Evolutionary conservation across 805 yeast genomes (phyloP).

Genomic region (Yarrowia sp.): DNA sequence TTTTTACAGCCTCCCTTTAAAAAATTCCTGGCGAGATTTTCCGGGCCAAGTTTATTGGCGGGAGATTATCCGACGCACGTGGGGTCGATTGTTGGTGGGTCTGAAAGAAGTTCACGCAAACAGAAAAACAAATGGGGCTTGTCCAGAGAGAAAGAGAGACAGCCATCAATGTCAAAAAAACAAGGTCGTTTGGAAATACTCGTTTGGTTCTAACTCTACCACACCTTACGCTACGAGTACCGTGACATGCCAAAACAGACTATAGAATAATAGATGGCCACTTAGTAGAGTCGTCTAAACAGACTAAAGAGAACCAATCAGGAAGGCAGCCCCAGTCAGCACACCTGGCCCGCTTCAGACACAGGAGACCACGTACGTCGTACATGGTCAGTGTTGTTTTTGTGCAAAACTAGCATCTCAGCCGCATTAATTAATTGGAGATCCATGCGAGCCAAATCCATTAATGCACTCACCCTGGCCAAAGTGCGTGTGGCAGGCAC

Average conservation of each 20-base stretch:
- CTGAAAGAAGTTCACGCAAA: neutral
- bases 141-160: no score
- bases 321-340: neutral
- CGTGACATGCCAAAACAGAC: neutral
- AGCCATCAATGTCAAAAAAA: no score
- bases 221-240: neutral
- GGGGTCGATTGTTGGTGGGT: constrained; percentile 11
- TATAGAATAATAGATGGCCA: neutral
- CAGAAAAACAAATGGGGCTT: neutral
- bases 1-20: constrained; percentile 7
- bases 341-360: no score
- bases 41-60: constrained; percentile 13
- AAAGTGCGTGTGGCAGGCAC: neutral
- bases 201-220: neutral
- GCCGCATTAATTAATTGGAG: constrained; percentile 20
- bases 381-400: neutral
- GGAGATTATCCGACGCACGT: constrained; percentile 29
- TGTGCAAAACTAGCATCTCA: constrained; percentile 14
- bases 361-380: no score
- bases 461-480: constrained; percentile 14
- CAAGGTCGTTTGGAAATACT: neutral
- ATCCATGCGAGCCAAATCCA: constrained; percentile 22
- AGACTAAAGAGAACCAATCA: constrained; percentile 3
- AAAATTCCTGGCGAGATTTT: neutral
- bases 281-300: neutral